Percentiles rank a stretch among this genome's conserved stretches.
These are phyloP conservation scores for Paxillus involutus DNA, from an alignment of 768 basidiomycete species.

Conservation along the genomic window DNA sequence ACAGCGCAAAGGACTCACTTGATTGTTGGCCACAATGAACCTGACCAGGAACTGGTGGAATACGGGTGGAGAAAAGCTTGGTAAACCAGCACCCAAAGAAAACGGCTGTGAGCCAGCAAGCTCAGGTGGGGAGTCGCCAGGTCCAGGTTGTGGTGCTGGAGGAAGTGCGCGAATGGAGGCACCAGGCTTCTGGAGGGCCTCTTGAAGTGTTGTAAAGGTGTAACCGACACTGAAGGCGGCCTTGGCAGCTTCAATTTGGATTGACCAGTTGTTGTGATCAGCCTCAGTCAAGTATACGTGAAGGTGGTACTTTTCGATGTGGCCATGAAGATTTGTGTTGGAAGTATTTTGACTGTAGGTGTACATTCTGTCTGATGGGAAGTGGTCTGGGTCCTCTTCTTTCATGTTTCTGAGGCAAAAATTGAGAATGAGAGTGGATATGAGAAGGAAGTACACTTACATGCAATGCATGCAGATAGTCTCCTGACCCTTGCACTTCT, in stretches of 20 bases:
- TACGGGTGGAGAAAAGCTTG: not conserved
- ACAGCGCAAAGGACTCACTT: not conserved
- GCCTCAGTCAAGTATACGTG: not conserved
- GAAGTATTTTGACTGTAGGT: not conserved
- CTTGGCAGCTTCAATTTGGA: not conserved
- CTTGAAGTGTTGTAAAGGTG: not conserved
- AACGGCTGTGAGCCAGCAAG: not conserved
- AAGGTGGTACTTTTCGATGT: slow-evolving; percentile 3
- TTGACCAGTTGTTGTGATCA: slow-evolving; percentile 1
- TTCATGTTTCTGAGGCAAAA: not conserved
- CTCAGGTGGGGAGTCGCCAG: not conserved
- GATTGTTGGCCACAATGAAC: slow-evolving; percentile 7
- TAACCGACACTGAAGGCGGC: not conserved
- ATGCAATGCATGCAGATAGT: not conserved
- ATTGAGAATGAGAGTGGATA: not conserved
- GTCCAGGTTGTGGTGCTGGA: not conserved
- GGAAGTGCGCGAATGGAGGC: not conserved
- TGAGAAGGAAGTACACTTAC: not conserved
- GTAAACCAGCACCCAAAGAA: not conserved
- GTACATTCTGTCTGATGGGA: not conserved
- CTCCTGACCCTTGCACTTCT: not conserved
- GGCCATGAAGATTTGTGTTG: not conserved
- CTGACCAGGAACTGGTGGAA: not conserved
- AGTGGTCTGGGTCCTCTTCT: not conserved
- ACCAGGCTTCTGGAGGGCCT: not conserved